These are phyloP conservation scores for Fomitopsis serialis DNA, from an alignment of 768 basidiomycete species.

Conservation along the genomic window DNA sequence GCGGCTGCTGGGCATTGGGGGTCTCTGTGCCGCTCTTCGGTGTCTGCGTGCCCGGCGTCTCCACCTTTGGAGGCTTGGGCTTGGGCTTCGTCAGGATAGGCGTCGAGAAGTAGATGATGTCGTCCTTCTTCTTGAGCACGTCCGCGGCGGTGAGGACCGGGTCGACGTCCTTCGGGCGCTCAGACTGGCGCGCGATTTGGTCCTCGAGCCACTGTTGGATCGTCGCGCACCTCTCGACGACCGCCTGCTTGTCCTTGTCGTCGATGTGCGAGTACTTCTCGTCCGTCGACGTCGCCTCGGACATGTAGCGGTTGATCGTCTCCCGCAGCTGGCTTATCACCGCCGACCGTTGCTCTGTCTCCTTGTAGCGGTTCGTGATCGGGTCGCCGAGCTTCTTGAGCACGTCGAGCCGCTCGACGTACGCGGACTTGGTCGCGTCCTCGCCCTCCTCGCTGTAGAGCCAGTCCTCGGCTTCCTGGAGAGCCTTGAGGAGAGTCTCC, in stretches of 20 bases:
- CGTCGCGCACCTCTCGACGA: constrained; percentile 87
- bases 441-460: constrained; percentile 95
- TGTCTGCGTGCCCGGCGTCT: constrained; percentile 56
- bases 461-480: constrained; percentile 90
- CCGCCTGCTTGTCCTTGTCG: constrained; percentile 77
- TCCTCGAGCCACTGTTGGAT: constrained; percentile 96
- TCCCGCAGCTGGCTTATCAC: constrained; percentile 78
- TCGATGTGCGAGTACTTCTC: constrained; percentile 89
- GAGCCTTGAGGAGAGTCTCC: constrained; percentile 59
- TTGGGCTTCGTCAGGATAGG: constrained; percentile 91
- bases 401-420: constrained; percentile 74
- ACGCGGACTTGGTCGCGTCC: constrained; percentile 93
- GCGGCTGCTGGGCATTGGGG: constrained; percentile 29
- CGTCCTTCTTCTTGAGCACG: constrained; percentile 88
- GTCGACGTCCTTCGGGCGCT: constrained; percentile 85
- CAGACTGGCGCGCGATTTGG: constrained; percentile 79
- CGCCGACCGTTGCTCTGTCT: constrained; percentile 74
- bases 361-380: constrained; percentile 76
- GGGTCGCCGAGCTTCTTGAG: constrained; percentile 87
- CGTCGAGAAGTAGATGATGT: constrained; percentile 82
- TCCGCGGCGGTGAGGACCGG: constrained; percentile 78
- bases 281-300: constrained; percentile 76
- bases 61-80: constrained; percentile 73
- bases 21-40: constrained; percentile 62
- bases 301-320: constrained; percentile 80